Evolutionary conservation across 2,329 filamentous ascomycete species (phyloP).

Genomic region (Harringtonia lauricola): DNA sequence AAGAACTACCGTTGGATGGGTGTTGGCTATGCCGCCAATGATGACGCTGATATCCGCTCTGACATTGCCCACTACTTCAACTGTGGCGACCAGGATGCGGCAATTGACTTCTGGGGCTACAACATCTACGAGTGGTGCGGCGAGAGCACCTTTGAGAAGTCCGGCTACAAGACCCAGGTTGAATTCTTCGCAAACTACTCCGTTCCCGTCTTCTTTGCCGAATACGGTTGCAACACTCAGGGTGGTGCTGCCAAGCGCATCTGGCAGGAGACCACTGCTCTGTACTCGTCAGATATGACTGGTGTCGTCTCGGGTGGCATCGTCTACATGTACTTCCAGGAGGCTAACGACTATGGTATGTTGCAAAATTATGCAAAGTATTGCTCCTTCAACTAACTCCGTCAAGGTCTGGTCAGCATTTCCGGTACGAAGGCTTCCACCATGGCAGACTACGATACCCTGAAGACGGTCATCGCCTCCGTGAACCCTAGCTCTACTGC

Average conservation of each 20-base stretch:
- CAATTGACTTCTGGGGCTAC: slow-evolving; percentile 98
- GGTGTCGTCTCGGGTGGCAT: slow-evolving; percentile 89
- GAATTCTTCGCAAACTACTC: slow-evolving; percentile 82
- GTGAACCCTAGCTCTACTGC: slow-evolving; percentile 56
- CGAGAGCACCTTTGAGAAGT: slow-evolving; percentile 61
- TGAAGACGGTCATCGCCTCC: slow-evolving; percentile 58
- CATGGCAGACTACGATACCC: slow-evolving; percentile 62
- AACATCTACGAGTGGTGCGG: slow-evolving; percentile 99
- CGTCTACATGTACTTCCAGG: slow-evolving; percentile 97
- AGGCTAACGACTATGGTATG: slow-evolving; percentile 75
- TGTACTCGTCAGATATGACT: slow-evolving; percentile 76
- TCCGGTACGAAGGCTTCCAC: slow-evolving; percentile 46
- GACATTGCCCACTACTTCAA: slow-evolving; percentile 90
- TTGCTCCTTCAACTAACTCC: too few relatives aligned
- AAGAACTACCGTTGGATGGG: slow-evolving; percentile 70
- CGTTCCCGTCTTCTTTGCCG: slow-evolving; percentile 94
- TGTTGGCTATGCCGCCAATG: slow-evolving; percentile 93
- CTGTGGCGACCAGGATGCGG: slow-evolving; percentile 55
- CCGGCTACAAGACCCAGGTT: slow-evolving; percentile 74
- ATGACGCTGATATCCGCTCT: slow-evolving; percentile 72
- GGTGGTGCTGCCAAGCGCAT: slow-evolving; percentile 52
- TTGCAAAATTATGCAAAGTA: too few relatives aligned
- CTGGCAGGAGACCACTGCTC: slow-evolving; percentile 74
- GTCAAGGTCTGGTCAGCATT: slow-evolving; percentile 56
- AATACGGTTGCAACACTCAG: slow-evolving; percentile 85